These are phyloP conservation scores for Sisymbrium altissimum DNA, from an alignment of 345 rosid species.

Conservation along the genomic window DNA sequence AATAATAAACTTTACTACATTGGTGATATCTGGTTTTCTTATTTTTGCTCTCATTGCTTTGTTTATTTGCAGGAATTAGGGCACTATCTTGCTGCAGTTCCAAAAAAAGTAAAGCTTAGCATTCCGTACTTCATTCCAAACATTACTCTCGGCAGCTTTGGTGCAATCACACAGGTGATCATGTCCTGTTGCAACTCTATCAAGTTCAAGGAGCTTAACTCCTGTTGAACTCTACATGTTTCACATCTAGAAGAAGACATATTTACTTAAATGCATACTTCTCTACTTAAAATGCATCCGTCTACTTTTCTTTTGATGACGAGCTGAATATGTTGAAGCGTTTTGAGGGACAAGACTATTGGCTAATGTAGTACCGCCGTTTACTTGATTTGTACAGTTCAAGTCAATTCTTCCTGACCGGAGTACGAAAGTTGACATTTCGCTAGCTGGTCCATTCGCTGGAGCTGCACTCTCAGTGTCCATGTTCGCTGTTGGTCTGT, in stretches of 20 bases:
- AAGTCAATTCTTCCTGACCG: conserved; percentile 94
- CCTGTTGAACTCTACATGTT: background rate
- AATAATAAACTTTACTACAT: background rate
- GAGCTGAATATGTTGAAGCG: background rate
- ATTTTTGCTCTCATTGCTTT: background rate
- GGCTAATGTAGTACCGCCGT: background rate
- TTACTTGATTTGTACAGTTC: conserved; percentile 51
- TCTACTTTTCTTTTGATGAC: background rate
- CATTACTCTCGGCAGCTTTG: conserved; percentile 96
- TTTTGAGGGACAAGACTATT: background rate
- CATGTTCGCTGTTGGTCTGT: conserved; percentile 82
- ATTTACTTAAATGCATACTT: too few species aligned
- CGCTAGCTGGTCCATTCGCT: conserved; percentile 92
- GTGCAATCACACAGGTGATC: conserved; percentile 90
- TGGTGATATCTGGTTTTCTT: background rate
- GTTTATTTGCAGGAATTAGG: conserved; percentile 69
- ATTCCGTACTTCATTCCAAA: conserved; percentile 94
- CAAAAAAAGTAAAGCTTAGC: conserved; percentile 87
- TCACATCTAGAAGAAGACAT: too few species aligned
- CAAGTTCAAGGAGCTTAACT: background rate
- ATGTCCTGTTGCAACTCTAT: background rate
- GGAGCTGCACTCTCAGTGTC: conserved; percentile 87
- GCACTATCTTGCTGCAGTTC: conserved; percentile 85
- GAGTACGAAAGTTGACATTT: conserved; percentile 79
- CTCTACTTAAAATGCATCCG: too few species aligned